These are phyloP conservation scores for Coemansia sp. DNA, from an alignment of 192 early-diverging fungal genomes.

Conservation along the genomic window DNA sequence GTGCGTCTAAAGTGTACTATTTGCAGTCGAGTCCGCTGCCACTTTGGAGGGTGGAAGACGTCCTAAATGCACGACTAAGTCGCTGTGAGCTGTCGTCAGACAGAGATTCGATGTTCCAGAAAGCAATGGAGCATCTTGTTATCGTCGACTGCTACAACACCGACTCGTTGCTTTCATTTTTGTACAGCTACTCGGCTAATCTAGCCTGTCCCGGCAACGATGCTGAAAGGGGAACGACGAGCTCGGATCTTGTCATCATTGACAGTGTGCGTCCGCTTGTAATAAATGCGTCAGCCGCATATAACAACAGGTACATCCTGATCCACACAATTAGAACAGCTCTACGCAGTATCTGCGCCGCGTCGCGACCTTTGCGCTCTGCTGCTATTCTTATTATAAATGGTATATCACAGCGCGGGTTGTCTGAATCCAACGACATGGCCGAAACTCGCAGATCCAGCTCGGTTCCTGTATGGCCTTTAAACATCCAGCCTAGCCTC, in stretches of 20 bases:
- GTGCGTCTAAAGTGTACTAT: conserved; percentile 23
- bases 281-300: conserved; percentile 23
- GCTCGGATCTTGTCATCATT: conserved; percentile 36
- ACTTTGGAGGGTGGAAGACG: conserved; percentile 30
- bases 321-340: conserved; percentile 34
- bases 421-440: not conserved
- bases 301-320: conserved; percentile 19
- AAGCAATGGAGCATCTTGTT: conserved; percentile 34
- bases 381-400: conserved; percentile 36
- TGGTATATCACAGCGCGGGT: conserved; percentile 33
- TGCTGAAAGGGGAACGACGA: not conserved
- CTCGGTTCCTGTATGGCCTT: not conserved
- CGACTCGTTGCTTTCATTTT: conserved; percentile 37
- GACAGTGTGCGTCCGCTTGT: conserved; percentile 43
- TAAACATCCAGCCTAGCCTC: conserved; percentile 35
- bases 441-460: not conserved
- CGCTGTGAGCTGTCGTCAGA: not conserved
- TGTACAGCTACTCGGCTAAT: conserved; percentile 27
- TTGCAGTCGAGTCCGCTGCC: conserved; percentile 32
- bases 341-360: conserved; percentile 23
- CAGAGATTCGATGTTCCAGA: conserved; percentile 7
- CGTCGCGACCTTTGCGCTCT: not conserved
- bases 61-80: conserved; percentile 12
- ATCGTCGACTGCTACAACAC: conserved; percentile 35
- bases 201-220: not conserved